Evolutionary conservation across 1,284 basidiomycete genomes (phyloP).

Genomic region (Heterobasidion irregulare): DNA sequence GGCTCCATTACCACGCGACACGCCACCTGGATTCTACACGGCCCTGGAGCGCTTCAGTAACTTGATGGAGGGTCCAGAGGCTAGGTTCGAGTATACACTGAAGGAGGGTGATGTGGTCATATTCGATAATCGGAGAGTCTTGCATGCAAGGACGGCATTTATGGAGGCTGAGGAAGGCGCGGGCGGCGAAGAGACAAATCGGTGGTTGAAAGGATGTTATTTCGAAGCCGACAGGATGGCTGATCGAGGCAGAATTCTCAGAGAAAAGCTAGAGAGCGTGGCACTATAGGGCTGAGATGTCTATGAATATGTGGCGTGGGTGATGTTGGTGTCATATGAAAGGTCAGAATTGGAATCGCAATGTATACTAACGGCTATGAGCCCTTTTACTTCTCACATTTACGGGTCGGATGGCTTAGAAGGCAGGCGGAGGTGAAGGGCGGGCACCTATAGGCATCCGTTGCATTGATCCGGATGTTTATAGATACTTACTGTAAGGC

Average conservation of each 20-base stretch:
- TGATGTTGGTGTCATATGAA: no score
- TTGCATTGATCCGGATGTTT: no score
- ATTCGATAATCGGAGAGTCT: slow-evolving; percentile 90
- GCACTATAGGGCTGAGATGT: not conserved
- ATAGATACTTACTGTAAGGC: no score
- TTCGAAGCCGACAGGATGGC: slow-evolving; percentile 73
- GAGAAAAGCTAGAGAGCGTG: slow-evolving; percentile 11
- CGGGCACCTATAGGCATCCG: no score
- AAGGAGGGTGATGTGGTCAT: slow-evolving; percentile 82
- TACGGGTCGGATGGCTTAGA: no score
- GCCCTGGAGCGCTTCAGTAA: slow-evolving; percentile 62
- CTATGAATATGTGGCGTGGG: not conserved
- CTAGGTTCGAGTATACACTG: slow-evolving; percentile 62
- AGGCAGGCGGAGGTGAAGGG: no score
- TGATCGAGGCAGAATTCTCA: slow-evolving; percentile 46
- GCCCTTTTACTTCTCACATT: no score
- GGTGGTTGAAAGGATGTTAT: slow-evolving; percentile 87
- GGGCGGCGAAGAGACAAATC: slow-evolving; percentile 31
- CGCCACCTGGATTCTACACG: slow-evolving; percentile 50
- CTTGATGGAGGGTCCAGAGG: slow-evolving; percentile 47
- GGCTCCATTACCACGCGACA: slow-evolving; percentile 56
- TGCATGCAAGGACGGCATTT: slow-evolving; percentile 87
- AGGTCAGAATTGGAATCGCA: no score
- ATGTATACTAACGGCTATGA: no score
- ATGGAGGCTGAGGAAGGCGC: slow-evolving; percentile 11